phyloP scores from a whole-genome alignment of 768 basidiomycete species.

The Austroboletus festivus region DNA sequence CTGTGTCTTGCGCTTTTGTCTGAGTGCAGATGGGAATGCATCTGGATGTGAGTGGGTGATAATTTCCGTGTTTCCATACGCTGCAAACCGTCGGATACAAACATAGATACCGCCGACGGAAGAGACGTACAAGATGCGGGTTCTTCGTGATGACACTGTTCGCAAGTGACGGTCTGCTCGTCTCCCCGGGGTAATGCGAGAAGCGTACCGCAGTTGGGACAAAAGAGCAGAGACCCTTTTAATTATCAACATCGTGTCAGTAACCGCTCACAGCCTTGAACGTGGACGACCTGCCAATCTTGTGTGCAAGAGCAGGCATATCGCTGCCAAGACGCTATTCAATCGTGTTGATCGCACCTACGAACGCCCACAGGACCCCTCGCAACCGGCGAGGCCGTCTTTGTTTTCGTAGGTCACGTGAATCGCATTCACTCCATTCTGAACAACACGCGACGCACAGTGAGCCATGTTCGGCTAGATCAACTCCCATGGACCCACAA shows the following conservation, averaged over 20 bases:
- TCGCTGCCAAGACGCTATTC: too few relatives aligned
- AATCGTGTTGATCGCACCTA: neutral
- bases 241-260: neutral
- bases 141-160: constrained; percentile 85
- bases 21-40: constrained; percentile 87
- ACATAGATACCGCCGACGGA: neutral
- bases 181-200: constrained; percentile 77
- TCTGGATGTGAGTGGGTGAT: constrained; percentile 89
- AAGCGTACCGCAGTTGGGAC: constrained; percentile 88
- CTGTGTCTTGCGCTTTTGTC: constrained; percentile 87
- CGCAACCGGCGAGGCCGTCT: constrained; percentile 8
- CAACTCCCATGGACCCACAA: neutral
- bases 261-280: too few relatives aligned
- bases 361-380: constrained; percentile 6
- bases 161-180: constrained; percentile 74
- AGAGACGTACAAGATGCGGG: constrained; percentile 79
- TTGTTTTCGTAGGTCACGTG: constrained; percentile 21
- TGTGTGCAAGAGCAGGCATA: constrained; percentile 39
- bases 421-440: constrained; percentile 12
- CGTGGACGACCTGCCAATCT: constrained; percentile 41
- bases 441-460: constrained; percentile 26
- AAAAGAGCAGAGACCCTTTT: constrained; percentile 88
- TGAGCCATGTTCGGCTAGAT: neutral
- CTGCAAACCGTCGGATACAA: constrained; percentile 36
- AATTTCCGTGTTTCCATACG: constrained; percentile 89